Base-by-base conservation (phyloP, 2,329 filamentous ascomycete species). In the Blastomyces silverae region DNA sequence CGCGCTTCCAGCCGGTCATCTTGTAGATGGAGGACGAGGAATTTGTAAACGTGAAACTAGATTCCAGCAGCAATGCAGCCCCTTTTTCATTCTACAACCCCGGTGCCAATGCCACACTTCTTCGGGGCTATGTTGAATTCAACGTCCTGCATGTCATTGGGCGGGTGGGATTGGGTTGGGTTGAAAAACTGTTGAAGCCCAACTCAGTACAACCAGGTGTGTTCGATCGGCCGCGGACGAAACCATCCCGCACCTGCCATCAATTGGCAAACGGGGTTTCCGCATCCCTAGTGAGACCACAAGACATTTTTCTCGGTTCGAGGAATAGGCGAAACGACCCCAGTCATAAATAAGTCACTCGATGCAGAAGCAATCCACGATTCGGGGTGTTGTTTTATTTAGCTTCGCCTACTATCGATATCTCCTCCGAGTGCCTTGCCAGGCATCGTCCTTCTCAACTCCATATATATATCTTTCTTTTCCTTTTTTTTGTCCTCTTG, bases 281-380 rank as follows among this genome's bases (percentile, higher is more conserved):
- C 34, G 34, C 31, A n/a, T n/a, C 2, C 7, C n/a, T 10, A 15
- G 34, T 20, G 20, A 7, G 11, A 39, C 22, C n/a, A 37, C 37
- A 28, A 25, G 8, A 37, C 17, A 22, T 11, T 22, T 20, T 37
- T 59, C 34, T 5, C 37, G 1, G 31, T n/a, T 39, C 4, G 15
- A 10, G 10, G 31, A 10, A 37, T 20, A 39, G 37, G 8, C 11
- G 39, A n/a, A 17, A 3, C 13, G 7, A 2, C 22, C 22, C 34
- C 22, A 25, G 42, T 44, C 42, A 59, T 59, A 59, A 31, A 59
- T 59, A 59, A 57, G 10, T 37, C n/a, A 28, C 22, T 4, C 13
- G n/a, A 42, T 1, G 13, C n/a, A 37, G 25, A 58, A 28, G 37
- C 13, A 42, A 44, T 11, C 22, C n/a, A 25, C 37, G 5, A 42